A percentile compares a stretch with the other conserved stretches of the same genome.
phyloP scores from a whole-genome alignment of 192 early-diverging fungal genomes.

The Podila horticola region DNA sequence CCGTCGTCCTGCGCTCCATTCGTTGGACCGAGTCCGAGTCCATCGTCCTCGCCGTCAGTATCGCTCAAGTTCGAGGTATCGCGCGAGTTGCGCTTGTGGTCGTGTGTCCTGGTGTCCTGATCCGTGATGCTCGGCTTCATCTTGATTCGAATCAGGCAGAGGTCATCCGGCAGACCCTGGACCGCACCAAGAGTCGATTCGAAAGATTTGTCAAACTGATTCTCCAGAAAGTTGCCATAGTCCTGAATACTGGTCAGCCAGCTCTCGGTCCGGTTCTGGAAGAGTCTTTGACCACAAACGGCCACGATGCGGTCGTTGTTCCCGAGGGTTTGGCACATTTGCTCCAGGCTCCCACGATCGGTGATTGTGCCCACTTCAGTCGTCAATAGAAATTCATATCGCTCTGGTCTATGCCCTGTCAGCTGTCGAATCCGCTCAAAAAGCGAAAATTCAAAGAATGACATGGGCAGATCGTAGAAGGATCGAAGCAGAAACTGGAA shows the following conservation, averaged over 20 bases:
- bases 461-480: conserved; percentile 84
- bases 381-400: conserved; percentile 78
- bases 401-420: conserved; percentile 84
- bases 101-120: no score
- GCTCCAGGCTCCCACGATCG: conserved; percentile 71
- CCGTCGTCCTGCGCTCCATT: not conserved
- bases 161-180: conserved; percentile 21
- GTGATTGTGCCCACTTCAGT: conserved; percentile 90
- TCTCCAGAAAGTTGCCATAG: conserved; percentile 14
- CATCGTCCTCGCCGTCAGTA: conserved; percentile 2
- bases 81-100: conserved; percentile 4
- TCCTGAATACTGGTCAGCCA: conserved; percentile 89
- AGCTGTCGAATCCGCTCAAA: conserved; percentile 80
- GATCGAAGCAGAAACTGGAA: conserved; percentile 87
- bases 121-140: not conserved
- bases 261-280: conserved; percentile 83
- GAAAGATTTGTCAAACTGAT: conserved; percentile 20
- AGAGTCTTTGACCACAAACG: conserved; percentile 91
- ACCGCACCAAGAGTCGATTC: conserved; percentile 22
- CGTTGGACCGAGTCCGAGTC: not conserved
- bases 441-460: conserved; percentile 86
- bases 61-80: conserved; percentile 5
- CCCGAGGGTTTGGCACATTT: conserved; percentile 88
- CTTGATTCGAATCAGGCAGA: conserved; percentile 38
- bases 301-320: conserved; percentile 91